Percentiles rank a stretch among this genome's conserved stretches.
Evolutionary conservation across 495 filamentous ascomycete species (phyloP).

Genomic region (Lepidopterella palustris): DNA sequence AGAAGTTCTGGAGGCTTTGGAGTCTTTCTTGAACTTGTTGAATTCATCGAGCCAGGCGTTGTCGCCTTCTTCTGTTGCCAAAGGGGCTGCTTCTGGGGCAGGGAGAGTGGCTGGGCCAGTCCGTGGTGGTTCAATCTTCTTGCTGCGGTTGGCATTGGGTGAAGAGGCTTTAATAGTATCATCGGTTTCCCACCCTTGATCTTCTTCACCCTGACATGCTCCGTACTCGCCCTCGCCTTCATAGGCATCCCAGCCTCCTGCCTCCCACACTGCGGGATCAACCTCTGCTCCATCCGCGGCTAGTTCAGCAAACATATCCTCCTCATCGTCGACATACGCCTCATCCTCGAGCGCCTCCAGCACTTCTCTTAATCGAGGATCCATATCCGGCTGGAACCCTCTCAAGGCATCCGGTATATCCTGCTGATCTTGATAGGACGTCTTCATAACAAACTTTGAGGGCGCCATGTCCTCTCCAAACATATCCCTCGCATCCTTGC

Average conservation of each 20-base stretch:
- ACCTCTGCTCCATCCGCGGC: slow-evolving; percentile 69
- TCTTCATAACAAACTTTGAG: slow-evolving; percentile 60
- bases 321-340: slow-evolving; percentile 82
- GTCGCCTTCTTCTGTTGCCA: slow-evolving; percentile 43
- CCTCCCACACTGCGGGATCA: slow-evolving; percentile 56
- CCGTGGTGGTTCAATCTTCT: slow-evolving; percentile 5
- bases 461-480: slow-evolving; percentile 65
- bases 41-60: slow-evolving; percentile 86
- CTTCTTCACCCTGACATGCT: slow-evolving; percentile 57
- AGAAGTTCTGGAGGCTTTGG: slow-evolving; percentile 47
- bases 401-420: slow-evolving; percentile 83
- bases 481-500: slow-evolving; percentile 34
- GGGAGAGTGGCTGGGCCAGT: slow-evolving; percentile 26
- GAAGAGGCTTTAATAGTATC: slow-evolving; percentile 67
- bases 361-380: slow-evolving; percentile 84
- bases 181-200: slow-evolving; percentile 88
- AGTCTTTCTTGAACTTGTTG: slow-evolving; percentile 76
- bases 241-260: neutral
- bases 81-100: slow-evolving; percentile 44
- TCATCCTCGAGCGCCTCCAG: slow-evolving; percentile 95
- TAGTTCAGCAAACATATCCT: slow-evolving; percentile 69
- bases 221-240: slow-evolving; percentile 47
- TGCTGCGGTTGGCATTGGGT: slow-evolving; percentile 24
- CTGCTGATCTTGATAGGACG: slow-evolving; percentile 89
- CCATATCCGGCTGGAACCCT: slow-evolving; percentile 98